Base-by-base conservation (phyloP, 2,329 filamentous ascomycete genomes). In the Monascus ruber region DNA sequence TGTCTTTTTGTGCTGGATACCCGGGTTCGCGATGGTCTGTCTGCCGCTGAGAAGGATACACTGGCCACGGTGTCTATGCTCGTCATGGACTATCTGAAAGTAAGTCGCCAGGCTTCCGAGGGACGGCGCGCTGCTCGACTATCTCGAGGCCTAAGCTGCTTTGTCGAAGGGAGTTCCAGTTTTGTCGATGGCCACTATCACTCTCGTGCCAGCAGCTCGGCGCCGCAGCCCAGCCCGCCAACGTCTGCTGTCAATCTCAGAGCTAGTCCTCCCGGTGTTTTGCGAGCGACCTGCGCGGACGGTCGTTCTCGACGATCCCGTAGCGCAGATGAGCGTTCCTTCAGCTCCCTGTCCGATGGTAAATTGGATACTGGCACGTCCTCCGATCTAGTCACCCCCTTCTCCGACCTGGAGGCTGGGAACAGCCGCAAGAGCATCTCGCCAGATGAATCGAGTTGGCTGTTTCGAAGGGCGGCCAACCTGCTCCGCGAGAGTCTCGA, bases 1-100 rank as follows among this genome's bases (percentile, higher is more conserved):
- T 70, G 69, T 7, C 76, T 78, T 42, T 72, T 73, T 38, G 69
- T 81, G 2, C 60, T 78, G 3, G 77, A 81, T 46, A 69, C 73
- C 33, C 64, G 65, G n/a, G 69, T 73, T 0, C 70, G 74, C 5
- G 40, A 53, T 33, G 71, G 70, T 0, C 50, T 82, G 11, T 53
- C 48, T 1, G 32, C 50, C 2, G 32, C 37, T 5, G 56, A 63
- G 37, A 59, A 56, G 40, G 62, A 67, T 24, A 78, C 76, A 36
- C 60, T 83, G 53, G 66, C 71, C 33, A 75, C 76, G 32, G 66
- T 81, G 57, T 64, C 71, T 0, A 60, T 62, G 11, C 71, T 75
- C 4, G 65, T 77, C 4, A 76, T 78, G 62, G 70, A 77, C 31
- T 77, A 81, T 41, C 55, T 83, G 6, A 76, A 78, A 39, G 51